These are phyloP conservation scores for Aspergillus aculeatinus DNA, from an alignment of 2,329 filamentous ascomycete species.

Conservation along the genomic window DNA sequence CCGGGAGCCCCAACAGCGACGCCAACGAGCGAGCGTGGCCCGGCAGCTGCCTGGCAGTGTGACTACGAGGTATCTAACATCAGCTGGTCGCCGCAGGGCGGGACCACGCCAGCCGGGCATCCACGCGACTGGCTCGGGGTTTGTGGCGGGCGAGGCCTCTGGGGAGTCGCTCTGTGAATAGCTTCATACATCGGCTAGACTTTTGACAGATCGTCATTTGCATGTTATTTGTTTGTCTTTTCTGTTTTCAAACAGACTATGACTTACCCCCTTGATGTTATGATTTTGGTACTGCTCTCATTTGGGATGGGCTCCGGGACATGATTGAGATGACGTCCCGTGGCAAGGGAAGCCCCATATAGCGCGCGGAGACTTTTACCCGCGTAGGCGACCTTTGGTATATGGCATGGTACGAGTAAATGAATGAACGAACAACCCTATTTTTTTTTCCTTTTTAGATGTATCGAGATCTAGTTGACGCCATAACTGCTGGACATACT, in stretches of 20 bases:
- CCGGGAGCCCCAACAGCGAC: slow-evolving; percentile 32
- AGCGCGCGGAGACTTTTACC: not conserved
- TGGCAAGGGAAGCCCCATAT: not conserved
- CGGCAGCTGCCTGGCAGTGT: slow-evolving; percentile 47
- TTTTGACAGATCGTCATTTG: not conserved
- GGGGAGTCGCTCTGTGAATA: slow-evolving; percentile 42
- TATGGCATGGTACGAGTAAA: slow-evolving; percentile 32
- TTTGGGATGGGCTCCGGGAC: not conserved
- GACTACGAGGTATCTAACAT: slow-evolving; percentile 50
- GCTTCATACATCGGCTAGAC: slow-evolving; percentile 17
- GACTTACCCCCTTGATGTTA: not conserved
- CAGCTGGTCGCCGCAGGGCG: slow-evolving; percentile 47
- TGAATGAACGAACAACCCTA: slow-evolving; percentile 30
- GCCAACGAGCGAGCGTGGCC: slow-evolving; percentile 43
- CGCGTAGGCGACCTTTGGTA: slow-evolving; percentile 11
- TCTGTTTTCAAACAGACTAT: slow-evolving; percentile 5
- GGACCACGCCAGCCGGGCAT: slow-evolving; percentile 34
- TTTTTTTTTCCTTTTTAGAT: not conserved
- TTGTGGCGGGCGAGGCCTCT: slow-evolving; percentile 47
- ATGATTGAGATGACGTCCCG: not conserved
- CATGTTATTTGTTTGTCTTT: slow-evolving; percentile 12
- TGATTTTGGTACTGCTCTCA: not conserved
- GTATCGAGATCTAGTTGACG: too few species aligned
- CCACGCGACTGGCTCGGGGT: slow-evolving; percentile 46
- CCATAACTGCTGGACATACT: too few species aligned